Evolutionary conservation across 805 yeast species (phyloP).

Genomic region (Jamesozyma lodderae): DNA sequence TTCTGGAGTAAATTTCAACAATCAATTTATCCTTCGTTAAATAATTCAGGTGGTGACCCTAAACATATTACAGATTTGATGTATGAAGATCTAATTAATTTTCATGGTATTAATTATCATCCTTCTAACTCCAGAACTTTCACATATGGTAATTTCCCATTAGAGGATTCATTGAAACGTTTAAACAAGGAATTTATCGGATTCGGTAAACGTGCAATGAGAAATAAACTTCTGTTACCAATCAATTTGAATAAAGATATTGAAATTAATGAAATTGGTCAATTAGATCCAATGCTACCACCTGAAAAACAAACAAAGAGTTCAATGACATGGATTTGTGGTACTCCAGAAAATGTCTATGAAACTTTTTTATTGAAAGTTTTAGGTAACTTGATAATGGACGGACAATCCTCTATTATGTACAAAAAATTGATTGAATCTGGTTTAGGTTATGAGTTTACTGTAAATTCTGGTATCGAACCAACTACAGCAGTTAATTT

Average conservation of each 20-base stretch:
- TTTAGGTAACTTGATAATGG: slow-evolving; percentile 61
- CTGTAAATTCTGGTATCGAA: slow-evolving; percentile 83
- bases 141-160: slow-evolving; percentile 75
- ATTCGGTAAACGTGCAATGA: slow-evolving; percentile 43
- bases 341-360: slow-evolving; percentile 59
- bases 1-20: slow-evolving; percentile 80
- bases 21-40: slow-evolving; percentile 70
- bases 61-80: slow-evolving; percentile 59
- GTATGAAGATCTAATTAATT: slow-evolving; percentile 68
- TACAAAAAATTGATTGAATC: slow-evolving; percentile 81
- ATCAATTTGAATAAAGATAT: slow-evolving; percentile 32
- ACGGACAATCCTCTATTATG: slow-evolving; percentile 88
- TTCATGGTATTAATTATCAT: slow-evolving; percentile 71
- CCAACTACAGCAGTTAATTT: slow-evolving; percentile 66
- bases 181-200: slow-evolving; percentile 41
- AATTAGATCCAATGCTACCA: slow-evolving; percentile 70
- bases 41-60: slow-evolving; percentile 95
- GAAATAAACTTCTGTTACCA: slow-evolving; percentile 32
- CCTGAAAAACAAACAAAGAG: slow-evolving; percentile 62
- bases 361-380: slow-evolving; percentile 66
- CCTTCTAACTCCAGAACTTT: slow-evolving; percentile 84
- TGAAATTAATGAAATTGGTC: slow-evolving; percentile 48
- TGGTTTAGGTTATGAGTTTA: slow-evolving; percentile 75
- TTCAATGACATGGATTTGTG: slow-evolving; percentile 84
- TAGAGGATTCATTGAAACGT: slow-evolving; percentile 49